phyloP scores from a whole-genome alignment of 495 filamentous ascomycete genomes.

The Penicillium riverlandense region DNA sequence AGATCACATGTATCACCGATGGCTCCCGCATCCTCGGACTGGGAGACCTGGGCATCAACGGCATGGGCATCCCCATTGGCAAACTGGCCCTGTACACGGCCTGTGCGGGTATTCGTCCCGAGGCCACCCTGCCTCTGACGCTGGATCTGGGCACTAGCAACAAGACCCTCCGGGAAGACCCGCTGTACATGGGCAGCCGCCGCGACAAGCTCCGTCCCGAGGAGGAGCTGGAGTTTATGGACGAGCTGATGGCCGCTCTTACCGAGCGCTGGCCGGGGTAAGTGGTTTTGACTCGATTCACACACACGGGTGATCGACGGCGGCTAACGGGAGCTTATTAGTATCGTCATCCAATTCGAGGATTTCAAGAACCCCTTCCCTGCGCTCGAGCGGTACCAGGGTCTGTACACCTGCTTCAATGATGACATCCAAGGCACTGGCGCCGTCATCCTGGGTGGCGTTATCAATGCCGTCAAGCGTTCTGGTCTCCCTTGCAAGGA shows the following conservation, averaged over 20 bases:
- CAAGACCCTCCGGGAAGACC: slow-evolving; percentile 79
- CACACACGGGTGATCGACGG: slow-evolving; percentile 13
- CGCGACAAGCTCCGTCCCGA: slow-evolving; percentile 70
- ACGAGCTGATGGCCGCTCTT: slow-evolving; percentile 92
- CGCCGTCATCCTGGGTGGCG: slow-evolving; percentile 87
- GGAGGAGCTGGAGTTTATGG: slow-evolving; percentile 88
- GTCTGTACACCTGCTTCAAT: slow-evolving; percentile 91
- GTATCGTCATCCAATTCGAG: slow-evolving; percentile 96
- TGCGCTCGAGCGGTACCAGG: slow-evolving; percentile 80
- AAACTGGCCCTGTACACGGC: slow-evolving; percentile 91
- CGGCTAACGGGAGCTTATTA: slow-evolving; percentile 23
- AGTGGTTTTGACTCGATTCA: slow-evolving; percentile 18
- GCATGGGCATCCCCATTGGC: slow-evolving; percentile 96
- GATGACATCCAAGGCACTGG: slow-evolving; percentile 98
- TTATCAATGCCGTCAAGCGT: slow-evolving; percentile 90
- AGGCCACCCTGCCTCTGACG: slow-evolving; percentile 84
- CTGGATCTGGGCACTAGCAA: slow-evolving; percentile 91
- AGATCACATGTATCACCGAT: slow-evolving; percentile 96
- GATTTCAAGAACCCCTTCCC: slow-evolving; percentile 99
- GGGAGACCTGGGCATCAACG: slow-evolving; percentile 93
- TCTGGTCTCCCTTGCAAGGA: slow-evolving; percentile 80
- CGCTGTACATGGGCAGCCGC: slow-evolving; percentile 87
- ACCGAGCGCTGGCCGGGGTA: slow-evolving; percentile 79
- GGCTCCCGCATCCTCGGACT: slow-evolving; percentile 93
- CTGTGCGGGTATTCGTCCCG: slow-evolving; percentile 93